phyloP scores from a whole-genome alignment of 2,329 filamentous ascomycete species.

The Diaporthe helianthi region DNA sequence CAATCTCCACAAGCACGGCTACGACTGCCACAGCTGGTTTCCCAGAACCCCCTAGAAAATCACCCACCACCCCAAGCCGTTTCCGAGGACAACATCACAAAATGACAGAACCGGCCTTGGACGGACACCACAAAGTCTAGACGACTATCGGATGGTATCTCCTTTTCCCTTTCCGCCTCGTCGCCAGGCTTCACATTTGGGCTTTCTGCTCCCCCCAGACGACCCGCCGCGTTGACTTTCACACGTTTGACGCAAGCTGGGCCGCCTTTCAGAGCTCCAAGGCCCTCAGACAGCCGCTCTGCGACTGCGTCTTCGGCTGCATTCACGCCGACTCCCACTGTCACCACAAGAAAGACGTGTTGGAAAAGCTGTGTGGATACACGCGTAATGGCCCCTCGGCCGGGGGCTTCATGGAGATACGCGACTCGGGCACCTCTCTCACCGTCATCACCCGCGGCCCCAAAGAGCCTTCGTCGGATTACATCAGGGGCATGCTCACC shows the following conservation, averaged over 20 bases:
- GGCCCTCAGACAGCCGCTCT: neutral
- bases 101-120: neutral
- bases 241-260: neutral
- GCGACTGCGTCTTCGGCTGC: constrained; percentile 16
- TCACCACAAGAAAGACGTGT: neutral
- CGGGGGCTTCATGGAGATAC: constrained; percentile 9
- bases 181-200: neutral
- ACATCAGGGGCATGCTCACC: constrained; percentile 3
- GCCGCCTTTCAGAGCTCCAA: constrained; percentile 13
- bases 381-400: neutral
- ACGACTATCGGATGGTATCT: neutral
- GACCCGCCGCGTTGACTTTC: constrained; percentile 1
- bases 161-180: neutral
- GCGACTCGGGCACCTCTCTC: constrained; percentile 8
- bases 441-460: constrained; percentile 1
- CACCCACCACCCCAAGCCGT: neutral
- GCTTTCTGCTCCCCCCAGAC: constrained; percentile 13
- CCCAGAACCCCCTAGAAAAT: neutral
- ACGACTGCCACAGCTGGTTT: neutral
- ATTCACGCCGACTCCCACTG: constrained; percentile 5
- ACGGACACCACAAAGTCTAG: neutral
- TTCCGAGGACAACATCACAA: neutral
- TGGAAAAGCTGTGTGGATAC: constrained; percentile 4
- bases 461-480: neutral
- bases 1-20: neutral